Evolutionary conservation across 345 rosid genomes (phyloP).

Genomic region (Jatropha curcas): DNA sequence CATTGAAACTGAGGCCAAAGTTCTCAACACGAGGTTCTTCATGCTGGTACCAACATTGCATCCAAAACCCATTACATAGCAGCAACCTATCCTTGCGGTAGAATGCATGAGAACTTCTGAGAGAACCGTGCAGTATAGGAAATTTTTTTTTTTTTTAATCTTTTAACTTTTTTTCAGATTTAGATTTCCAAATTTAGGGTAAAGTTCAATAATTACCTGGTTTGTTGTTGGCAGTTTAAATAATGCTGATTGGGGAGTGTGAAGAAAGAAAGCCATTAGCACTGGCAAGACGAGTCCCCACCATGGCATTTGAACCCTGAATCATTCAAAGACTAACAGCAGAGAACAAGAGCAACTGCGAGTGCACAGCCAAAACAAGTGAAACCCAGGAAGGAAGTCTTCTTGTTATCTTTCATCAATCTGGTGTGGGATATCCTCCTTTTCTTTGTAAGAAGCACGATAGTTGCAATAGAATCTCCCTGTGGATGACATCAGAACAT

Average conservation of each 20-base stretch:
- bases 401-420: conserved; percentile 71
- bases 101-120: background rate
- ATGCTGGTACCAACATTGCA: background rate
- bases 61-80: background rate
- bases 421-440: conserved; percentile 81
- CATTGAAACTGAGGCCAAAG: background rate
- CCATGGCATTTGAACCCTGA: conserved; percentile 94
- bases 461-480: conserved; percentile 70
- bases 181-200: background rate
- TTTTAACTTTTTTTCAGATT: background rate
- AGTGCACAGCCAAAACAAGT: conserved; percentile 47
- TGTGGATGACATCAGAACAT: conserved; percentile 32
- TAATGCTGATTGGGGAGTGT: conserved; percentile 86
- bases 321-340: conserved; percentile 65
- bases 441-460: conserved; percentile 60
- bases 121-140: too few relatives aligned
- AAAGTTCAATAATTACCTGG: conserved; percentile 45
- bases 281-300: conserved; percentile 81
- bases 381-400: conserved; percentile 92
- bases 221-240: conserved; percentile 92
- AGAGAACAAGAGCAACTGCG: conserved; percentile 55
- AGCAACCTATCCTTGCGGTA: background rate
- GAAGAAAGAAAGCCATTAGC: conserved; percentile 73
- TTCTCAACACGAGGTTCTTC: background rate
- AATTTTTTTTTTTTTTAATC: too few relatives aligned